Conservation (phyloP, 352 stramenopile species). For the Hyaloperonospora arabidopsidis region DNA sequence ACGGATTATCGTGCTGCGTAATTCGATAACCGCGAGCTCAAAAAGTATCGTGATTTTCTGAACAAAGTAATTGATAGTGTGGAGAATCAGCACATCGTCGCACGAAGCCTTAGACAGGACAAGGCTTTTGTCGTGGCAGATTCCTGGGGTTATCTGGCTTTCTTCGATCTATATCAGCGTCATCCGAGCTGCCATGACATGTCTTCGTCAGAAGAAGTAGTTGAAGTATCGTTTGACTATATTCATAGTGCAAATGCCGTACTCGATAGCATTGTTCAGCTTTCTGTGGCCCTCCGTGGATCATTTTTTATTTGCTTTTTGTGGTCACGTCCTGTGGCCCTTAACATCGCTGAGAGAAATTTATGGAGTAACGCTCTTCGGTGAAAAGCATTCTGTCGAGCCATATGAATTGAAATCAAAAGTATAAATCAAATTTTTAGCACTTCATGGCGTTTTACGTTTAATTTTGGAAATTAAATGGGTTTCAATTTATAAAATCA, state of each 20-base stretch:
- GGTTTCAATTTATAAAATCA: too few species aligned
- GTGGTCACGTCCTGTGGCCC: constrained; percentile 33
- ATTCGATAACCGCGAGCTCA: constrained; percentile 41
- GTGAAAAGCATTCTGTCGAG: constrained; percentile 32
- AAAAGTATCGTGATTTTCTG: constrained; percentile 35
- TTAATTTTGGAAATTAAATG: too few species aligned
- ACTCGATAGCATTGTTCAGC: constrained; percentile 22
- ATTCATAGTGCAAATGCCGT: constrained; percentile 19
- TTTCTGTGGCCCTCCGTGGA: constrained; percentile 21
- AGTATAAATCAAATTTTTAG: too few species aligned
- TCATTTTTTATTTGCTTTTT: constrained; percentile 39
- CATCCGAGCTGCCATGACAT: constrained; percentile 20
- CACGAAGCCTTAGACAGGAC: constrained; percentile 14
- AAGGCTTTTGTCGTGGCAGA: constrained; percentile 18
- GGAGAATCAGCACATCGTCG: constrained; percentile 26
- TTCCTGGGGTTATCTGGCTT: constrained; percentile 32
- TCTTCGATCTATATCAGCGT: constrained; percentile 25
- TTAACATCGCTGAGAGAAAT: constrained; percentile 27
- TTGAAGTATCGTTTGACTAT: constrained; percentile 21
- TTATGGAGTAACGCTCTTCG: constrained; percentile 37
- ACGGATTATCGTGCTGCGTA: constrained; percentile 39
- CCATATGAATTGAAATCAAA: too few species aligned
- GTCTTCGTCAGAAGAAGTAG: constrained; percentile 11
- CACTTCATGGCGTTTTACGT: too few species aligned
- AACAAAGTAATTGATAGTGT: constrained; percentile 36